phyloP scores from a whole-genome alignment of 2,329 filamentous ascomycete genomes.

The Sclerotinia trifoliorum region DNA sequence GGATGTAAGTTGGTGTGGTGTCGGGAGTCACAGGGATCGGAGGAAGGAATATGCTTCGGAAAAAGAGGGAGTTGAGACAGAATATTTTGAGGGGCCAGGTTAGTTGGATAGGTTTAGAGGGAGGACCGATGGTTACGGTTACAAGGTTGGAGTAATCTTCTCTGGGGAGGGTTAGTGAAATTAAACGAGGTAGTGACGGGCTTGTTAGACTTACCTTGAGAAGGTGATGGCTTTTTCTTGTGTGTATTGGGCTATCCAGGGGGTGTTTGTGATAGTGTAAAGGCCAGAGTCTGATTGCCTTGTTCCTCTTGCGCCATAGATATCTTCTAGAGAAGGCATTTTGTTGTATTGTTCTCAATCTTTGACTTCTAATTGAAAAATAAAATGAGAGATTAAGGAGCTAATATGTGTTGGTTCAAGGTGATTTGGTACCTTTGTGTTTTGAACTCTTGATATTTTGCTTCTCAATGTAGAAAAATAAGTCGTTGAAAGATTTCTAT shows the following conservation, averaged over 20 bases:
- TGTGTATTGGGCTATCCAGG: neutral
- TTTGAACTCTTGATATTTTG: too few relatives aligned
- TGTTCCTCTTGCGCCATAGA: neutral
- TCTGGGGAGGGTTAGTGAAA: neutral
- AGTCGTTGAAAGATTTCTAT: too few relatives aligned
- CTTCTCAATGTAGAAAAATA: too few relatives aligned
- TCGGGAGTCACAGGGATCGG: neutral
- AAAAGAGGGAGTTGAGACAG: slow-evolving; percentile 5
- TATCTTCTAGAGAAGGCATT: neutral
- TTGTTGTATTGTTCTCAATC: neutral
- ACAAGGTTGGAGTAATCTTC: neutral
- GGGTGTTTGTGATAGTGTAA: neutral
- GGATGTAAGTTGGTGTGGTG: neutral
- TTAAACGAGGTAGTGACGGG: neutral
- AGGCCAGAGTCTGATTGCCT: neutral
- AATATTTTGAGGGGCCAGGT: neutral
- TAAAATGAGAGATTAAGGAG: too few relatives aligned
- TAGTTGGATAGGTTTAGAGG: neutral
- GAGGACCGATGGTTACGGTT: neutral
- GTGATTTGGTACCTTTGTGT: too few relatives aligned
- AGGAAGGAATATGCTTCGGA: slow-evolving; percentile 3
- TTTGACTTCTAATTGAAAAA: too few relatives aligned
- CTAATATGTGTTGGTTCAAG: too few relatives aligned
- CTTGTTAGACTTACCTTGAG: neutral
- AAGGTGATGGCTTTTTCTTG: neutral